phyloP scores from a whole-genome alignment of 2,329 filamentous ascomycete genomes.

The Aulographum hederae region DNA sequence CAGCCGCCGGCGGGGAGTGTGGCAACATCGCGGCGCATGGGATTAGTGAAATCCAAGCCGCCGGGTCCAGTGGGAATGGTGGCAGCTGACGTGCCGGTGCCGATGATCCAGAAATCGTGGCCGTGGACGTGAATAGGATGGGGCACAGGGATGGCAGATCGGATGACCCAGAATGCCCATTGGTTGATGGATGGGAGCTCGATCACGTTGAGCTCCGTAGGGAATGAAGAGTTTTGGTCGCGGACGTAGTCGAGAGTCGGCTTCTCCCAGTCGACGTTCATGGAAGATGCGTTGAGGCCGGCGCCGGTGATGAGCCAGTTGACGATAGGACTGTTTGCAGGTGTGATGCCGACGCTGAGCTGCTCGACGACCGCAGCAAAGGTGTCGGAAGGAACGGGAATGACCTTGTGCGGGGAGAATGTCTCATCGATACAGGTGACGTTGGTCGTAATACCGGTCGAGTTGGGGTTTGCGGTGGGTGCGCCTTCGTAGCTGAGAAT shows the following conservation, averaged over 20 bases:
- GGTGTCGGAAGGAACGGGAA: not conserved
- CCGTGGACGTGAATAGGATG: conserved; percentile 6
- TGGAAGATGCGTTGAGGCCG: not conserved
- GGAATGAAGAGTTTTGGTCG: not conserved
- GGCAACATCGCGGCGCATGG: conserved; percentile 3
- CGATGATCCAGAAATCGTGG: conserved; percentile 5
- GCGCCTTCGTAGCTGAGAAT: conserved; percentile 3
- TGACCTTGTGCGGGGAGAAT: not conserved
- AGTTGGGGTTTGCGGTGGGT: not conserved
- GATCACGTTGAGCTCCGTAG: not conserved
- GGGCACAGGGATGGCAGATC: not conserved
- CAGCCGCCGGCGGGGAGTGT: conserved; percentile 2
- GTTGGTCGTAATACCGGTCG: not conserved
- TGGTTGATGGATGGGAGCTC: not conserved
- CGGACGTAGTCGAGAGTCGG: not conserved
- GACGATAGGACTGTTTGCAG: too few relatives aligned
- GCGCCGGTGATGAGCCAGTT: conserved; percentile 7
- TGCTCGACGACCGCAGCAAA: not conserved
- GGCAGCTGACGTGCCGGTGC: conserved; percentile 2
- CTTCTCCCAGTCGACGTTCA: conserved; percentile 3
- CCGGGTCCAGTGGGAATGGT: not conserved
- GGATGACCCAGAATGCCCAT: conserved; percentile 3
- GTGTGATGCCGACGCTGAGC: conserved; percentile 13
- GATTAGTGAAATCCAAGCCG: conserved; percentile 2
- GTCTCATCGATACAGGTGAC: conserved; percentile 2